These are phyloP conservation scores for Auriscalpium vulgare DNA, from an alignment of 768 basidiomycete genomes.

Conservation along the genomic window DNA sequence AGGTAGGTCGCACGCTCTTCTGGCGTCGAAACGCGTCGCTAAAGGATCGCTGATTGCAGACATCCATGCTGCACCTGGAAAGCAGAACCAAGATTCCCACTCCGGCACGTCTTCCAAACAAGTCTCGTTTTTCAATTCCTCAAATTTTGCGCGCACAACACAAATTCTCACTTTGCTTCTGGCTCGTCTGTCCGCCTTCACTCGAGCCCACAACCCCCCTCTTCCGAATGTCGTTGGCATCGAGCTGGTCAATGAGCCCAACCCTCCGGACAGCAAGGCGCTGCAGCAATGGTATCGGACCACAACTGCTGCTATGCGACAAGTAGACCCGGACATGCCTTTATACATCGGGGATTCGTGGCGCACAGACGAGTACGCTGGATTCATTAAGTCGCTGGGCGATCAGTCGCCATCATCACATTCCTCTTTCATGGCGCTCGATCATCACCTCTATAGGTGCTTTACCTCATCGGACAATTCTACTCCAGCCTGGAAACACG, in stretches of 20 bases:
- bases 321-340: conserved; percentile 48
- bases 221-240: conserved; percentile 45
- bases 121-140: conserved; percentile 41
- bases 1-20: conserved; percentile 33
- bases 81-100: conserved; percentile 65
- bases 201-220: conserved; percentile 26
- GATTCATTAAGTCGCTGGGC: conserved; percentile 14
- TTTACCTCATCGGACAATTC: conserved; percentile 54
- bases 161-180: conserved; percentile 40
- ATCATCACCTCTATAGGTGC: conserved; percentile 81
- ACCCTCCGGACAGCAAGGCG: conserved; percentile 36
- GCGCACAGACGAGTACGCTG: conserved; percentile 57
- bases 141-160: conserved; percentile 39
- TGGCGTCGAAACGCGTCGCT: background rate
- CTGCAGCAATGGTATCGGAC: conserved; percentile 58
- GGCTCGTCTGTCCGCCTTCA: conserved; percentile 28
- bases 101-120: conserved; percentile 46
- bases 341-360: conserved; percentile 74
- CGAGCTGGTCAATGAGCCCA: conserved; percentile 55
- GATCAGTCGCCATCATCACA: background rate
- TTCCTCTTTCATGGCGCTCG: conserved; percentile 43
- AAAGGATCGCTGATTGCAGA: conserved; percentile 32
- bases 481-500: conserved; percentile 48
- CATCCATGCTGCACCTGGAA: conserved; percentile 68
- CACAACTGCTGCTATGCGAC: conserved; percentile 45